phyloP scores from a whole-genome alignment of 2,329 filamentous ascomycete genomes.

The Ceratocystis eucalypticola region DNA sequence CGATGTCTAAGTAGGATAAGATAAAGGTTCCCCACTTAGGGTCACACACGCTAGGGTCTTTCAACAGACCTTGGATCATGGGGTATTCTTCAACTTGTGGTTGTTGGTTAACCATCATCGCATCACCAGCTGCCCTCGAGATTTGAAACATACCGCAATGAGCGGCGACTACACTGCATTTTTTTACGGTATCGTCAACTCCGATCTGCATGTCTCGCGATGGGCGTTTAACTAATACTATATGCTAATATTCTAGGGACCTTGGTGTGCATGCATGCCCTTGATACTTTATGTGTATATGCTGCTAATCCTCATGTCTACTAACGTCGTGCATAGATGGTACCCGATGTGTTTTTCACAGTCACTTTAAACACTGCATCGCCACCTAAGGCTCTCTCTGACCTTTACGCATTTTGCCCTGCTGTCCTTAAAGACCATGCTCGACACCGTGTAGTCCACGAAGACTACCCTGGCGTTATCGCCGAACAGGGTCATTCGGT shows the following conservation, averaged over 20 bases:
- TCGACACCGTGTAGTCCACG: slow-evolving; percentile 52
- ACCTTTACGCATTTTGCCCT: slow-evolving; percentile 52
- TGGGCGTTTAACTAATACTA: slow-evolving; percentile 9
- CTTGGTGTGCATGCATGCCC: slow-evolving; percentile 24
- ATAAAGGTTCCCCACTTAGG: not conserved
- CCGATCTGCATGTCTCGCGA: not conserved
- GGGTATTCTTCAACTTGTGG: not conserved
- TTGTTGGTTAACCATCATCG: not conserved
- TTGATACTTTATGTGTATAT: not conserved
- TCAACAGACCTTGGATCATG: not conserved
- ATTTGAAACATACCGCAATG: not conserved
- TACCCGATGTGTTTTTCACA: slow-evolving; percentile 70
- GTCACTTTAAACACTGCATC: slow-evolving; percentile 55
- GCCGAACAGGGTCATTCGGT: slow-evolving; percentile 44
- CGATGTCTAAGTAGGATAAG: not conserved
- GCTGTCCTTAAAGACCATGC: slow-evolving; percentile 63
- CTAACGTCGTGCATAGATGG: slow-evolving; percentile 43
- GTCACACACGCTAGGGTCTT: not conserved
- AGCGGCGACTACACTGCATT: slow-evolving; percentile 16
- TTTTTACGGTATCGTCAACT: slow-evolving; percentile 31
- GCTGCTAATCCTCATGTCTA: slow-evolving; percentile 20
- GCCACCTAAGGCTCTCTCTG: slow-evolving; percentile 35
- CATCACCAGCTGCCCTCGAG: not conserved
- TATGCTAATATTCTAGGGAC: slow-evolving; percentile 24
- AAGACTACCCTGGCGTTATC: slow-evolving; percentile 73